phyloP scores from a whole-genome alignment of 2,329 filamentous ascomycete genomes.

The Penicillium janthinellum region DNA sequence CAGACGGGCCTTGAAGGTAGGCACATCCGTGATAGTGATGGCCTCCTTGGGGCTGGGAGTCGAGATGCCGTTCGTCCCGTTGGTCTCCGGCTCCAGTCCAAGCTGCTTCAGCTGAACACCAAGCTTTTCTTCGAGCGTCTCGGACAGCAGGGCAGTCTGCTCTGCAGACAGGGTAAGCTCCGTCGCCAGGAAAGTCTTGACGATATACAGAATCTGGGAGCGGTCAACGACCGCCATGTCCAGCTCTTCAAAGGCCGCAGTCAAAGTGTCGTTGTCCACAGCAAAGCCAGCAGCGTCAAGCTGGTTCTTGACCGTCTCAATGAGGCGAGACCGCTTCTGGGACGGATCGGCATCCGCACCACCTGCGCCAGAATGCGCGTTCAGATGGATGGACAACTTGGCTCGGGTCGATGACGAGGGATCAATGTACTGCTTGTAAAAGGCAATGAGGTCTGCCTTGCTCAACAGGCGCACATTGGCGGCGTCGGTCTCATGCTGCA shows the following conservation, averaged over 20 bases:
- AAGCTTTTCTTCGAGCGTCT: slow-evolving; percentile 54
- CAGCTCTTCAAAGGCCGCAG: slow-evolving; percentile 48
- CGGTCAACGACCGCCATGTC: slow-evolving; percentile 51
- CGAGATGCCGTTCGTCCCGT: slow-evolving; percentile 34
- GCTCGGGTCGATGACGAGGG: slow-evolving; percentile 72
- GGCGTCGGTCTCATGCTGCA: slow-evolving; percentile 78
- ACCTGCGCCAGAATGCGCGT: slow-evolving; percentile 66
- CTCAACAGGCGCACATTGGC: slow-evolving; percentile 71
- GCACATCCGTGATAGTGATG: slow-evolving; percentile 73
- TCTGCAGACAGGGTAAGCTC: slow-evolving; percentile 53
- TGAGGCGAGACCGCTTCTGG: slow-evolving; percentile 50
- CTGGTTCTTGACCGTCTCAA: slow-evolving; percentile 48
- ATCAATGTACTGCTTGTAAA: slow-evolving; percentile 74
- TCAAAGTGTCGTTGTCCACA: slow-evolving; percentile 46
- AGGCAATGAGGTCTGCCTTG: slow-evolving; percentile 77
- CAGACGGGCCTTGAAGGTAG: slow-evolving; percentile 76
- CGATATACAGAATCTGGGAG: slow-evolving; percentile 52
- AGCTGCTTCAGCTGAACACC: slow-evolving; percentile 47
- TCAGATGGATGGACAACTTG: slow-evolving; percentile 82
- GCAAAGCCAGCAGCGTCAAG: slow-evolving; percentile 52
- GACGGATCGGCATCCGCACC: slow-evolving; percentile 32
- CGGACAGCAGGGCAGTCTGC: slow-evolving; percentile 52
- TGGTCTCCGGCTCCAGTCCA: slow-evolving; percentile 42
- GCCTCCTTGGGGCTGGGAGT: slow-evolving; percentile 43
- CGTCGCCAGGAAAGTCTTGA: slow-evolving; percentile 55